Base-by-base conservation (phyloP, 1,139 yeast species). In the Spencermartinsiella ligniputridi region DNA sequence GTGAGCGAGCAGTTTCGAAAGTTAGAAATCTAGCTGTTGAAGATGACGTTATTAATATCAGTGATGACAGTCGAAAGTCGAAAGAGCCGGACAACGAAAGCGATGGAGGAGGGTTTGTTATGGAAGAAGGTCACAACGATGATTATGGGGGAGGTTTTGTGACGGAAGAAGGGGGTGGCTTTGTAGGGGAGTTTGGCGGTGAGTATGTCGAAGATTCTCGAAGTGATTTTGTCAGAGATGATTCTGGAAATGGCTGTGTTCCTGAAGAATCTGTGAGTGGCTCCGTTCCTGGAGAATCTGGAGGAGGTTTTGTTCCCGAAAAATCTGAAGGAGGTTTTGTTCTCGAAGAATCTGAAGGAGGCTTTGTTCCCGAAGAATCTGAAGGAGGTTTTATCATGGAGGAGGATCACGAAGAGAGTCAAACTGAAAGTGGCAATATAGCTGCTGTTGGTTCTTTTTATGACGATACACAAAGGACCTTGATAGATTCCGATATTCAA, bases 231-330 rank as follows among this genome's bases (percentile, higher is more conserved):
- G 39, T 35, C 18, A 35, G 18, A 15, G 36, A 30, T 30, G 37
- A 38, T 17, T 30, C 16, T 3, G 45, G 44, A 22, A 44, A 37
- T 32, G 46, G 45, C n/a, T 44, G 46, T 29, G 15, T 42, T 13
- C 33, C 17, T 25, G 49, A 27, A 21, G 25, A 18, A 17, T 24
- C 17, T 21, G n/a, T n/a, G n/a, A n/a, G n/a, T n/a, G 32, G 15
- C 15, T 6, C 4, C 5, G 32, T 20, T 12, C 39, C n/a, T 20
- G 40, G 18, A 12, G 39, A 24, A 6, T n/a, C 17, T 15, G 45
- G 44, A 6, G 46, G 40, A 33, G 46, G 45, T n/a, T 44, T 48
- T 29, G 15, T 42, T 13, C 33, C 17, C 27, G 49, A 27, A 21
- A 25, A 18, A 18, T 24, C 17, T 22, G 32, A 30, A n/a, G 42